Conservation (phyloP, 352 stramenopile species). For the Elongisporangium undulatum region DNA sequence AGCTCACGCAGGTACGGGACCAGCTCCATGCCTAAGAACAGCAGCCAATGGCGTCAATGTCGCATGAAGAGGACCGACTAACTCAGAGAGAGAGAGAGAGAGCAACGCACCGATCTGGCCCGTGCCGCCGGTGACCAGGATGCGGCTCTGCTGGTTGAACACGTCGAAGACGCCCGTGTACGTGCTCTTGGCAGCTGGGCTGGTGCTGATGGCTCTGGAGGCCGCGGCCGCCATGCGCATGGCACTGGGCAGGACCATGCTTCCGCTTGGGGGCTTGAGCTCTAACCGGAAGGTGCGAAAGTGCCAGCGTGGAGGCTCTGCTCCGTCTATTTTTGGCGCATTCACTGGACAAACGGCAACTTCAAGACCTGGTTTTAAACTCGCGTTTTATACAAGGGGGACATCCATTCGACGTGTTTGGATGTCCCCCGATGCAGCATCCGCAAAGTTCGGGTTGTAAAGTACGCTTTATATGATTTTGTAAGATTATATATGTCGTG, state of each 20-base stretch:
- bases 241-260: not conserved
- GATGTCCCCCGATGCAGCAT: not conserved
- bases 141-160: conserved; percentile 20
- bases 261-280: not conserved
- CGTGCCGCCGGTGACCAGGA: conserved; percentile 78
- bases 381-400: not conserved
- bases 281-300: not conserved
- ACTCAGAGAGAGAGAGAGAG: conserved; percentile 2
- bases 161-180: not conserved
- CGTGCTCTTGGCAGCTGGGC: not conserved
- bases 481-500: too few species aligned
- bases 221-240: not conserved
- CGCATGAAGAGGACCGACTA: conserved; percentile 1
- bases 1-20: conserved; percentile 71
- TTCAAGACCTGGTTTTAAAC: not conserved
- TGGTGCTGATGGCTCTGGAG: not conserved
- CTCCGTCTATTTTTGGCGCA: not conserved
- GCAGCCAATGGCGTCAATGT: not conserved
- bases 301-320: not conserved
- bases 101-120: conserved; percentile 49
- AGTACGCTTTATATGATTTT: too few species aligned
- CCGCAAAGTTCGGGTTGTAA: too few species aligned
- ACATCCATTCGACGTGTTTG: not conserved
- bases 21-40: conserved; percentile 56
- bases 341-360: not conserved